Base-by-base conservation (phyloP, 1,284 basidiomycete species). In the Cryptococcus sp. region DNA sequence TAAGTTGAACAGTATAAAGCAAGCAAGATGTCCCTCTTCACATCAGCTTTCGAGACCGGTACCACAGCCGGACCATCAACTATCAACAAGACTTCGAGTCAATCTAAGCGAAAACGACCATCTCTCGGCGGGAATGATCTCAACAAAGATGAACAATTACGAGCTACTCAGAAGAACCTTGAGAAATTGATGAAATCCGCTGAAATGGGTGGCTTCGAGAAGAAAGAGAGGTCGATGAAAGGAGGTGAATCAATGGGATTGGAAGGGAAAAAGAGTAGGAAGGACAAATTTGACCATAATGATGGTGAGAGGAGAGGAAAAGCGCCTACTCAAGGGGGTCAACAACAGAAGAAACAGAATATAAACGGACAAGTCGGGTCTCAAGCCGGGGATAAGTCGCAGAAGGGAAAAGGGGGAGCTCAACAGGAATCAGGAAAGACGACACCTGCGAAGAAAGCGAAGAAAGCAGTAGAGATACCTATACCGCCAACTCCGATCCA, bases 101-200 rank as follows among this genome's bases (percentile, higher is more conserved):
- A 44, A 14, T 49, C 37, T 35, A 90, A 90, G 66, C 83, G 88
- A 50, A 90, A 87, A 74, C 81, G 84, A 30, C 73, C 81, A 1
- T 69, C 74, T 2, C 41, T 41, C 54, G 50, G 61, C 23, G 66
- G 65, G 14, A 68, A 71, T n/a, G 46, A 13, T 5, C 33, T 8
- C 1, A 34, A 67, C 82, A 36, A 78, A 79, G 55, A 64, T 30
- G 70, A 66, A 38, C 58, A 63, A 53, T 57, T 71, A 13, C 58
- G 63, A 65, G 78, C 61, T 13, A 82, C 84, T 10, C 80, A 84
- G 61, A 78, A 83, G 67, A 91, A 90, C 71, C 72, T 93, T 47
- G 87, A 91, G 67, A 90, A 86, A 72, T 79, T 94, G 47, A 82
- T 92, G 76, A 56, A 69, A 58, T 59, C 48, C 65, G 63, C 58